Evolutionary conservation across 192 early-diverging fungal genomes (phyloP).

Genomic region (Coemansia sp.): DNA sequence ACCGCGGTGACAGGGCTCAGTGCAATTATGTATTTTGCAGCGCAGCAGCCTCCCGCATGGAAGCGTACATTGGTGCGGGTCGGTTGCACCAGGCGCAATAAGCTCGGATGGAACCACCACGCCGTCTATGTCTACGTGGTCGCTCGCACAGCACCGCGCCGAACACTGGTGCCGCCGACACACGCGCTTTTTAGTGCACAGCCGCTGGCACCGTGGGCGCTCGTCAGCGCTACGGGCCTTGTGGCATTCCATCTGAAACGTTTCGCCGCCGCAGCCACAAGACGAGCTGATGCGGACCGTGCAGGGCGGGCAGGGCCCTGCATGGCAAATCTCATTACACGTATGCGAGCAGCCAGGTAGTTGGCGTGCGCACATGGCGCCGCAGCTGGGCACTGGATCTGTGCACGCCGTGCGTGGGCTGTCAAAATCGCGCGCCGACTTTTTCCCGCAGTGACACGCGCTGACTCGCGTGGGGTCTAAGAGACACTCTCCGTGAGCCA

Average conservation of each 20-base stretch:
- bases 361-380: slow-evolving; percentile 18
- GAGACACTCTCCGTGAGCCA: slow-evolving; percentile 28
- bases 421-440: slow-evolving; percentile 19
- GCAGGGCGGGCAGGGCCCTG: slow-evolving; percentile 66
- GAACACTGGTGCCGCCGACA: slow-evolving; percentile 76
- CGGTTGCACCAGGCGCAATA: slow-evolving; percentile 23
- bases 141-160: slow-evolving; percentile 62
- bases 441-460: slow-evolving; percentile 46
- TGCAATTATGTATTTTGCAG: slow-evolving; percentile 81
- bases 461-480: slow-evolving; percentile 25
- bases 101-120: slow-evolving; percentile 26
- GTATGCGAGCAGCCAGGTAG: slow-evolving; percentile 58
- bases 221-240: slow-evolving; percentile 39
- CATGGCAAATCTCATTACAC: slow-evolving; percentile 63
- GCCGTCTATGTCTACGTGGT: slow-evolving; percentile 23
- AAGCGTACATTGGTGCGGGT: slow-evolving; percentile 64
- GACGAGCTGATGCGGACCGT: slow-evolving; percentile 46
- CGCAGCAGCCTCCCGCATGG: slow-evolving; percentile 71
- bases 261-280: slow-evolving; percentile 66
- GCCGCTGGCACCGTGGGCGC: slow-evolving; percentile 59
- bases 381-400: slow-evolving; percentile 52
- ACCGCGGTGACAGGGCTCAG: slow-evolving; percentile 74
- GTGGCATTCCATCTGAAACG: slow-evolving; percentile 21
- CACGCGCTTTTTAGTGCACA: slow-evolving; percentile 60
- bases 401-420: slow-evolving; percentile 29